phyloP scores from a whole-genome alignment of 2,329 filamentous ascomycete species.

The Cladophialophora bantiana region DNA sequence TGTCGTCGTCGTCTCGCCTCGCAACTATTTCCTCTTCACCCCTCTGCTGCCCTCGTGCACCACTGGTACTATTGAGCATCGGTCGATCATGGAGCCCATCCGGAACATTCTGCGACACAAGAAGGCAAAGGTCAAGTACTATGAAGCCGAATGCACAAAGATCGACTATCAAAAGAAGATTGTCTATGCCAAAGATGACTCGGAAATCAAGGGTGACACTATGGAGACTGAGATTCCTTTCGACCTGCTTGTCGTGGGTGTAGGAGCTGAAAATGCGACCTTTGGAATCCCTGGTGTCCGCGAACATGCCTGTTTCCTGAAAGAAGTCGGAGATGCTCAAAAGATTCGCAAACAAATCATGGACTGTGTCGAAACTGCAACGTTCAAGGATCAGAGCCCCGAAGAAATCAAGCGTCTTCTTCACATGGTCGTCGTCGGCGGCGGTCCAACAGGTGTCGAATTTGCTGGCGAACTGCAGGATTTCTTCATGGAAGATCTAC shows the following conservation, averaged over 20 bases:
- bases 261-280: slow-evolving; percentile 97
- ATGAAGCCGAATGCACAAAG: slow-evolving; percentile 94
- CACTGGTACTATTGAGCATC: slow-evolving; percentile 95
- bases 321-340: slow-evolving; percentile 97
- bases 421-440: slow-evolving; percentile 96
- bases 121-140: slow-evolving; percentile 91
- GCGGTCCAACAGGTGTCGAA: slow-evolving; percentile 95
- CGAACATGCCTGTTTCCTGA: slow-evolving; percentile 96
- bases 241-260: slow-evolving; percentile 97
- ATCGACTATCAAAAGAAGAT: slow-evolving; percentile 92
- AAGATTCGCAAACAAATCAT: slow-evolving; percentile 98
- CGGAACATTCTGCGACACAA: slow-evolving; percentile 95
- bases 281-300: slow-evolving; percentile 96
- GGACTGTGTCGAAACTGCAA: slow-evolving; percentile 98
- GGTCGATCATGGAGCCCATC: slow-evolving; percentile 99
- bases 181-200: slow-evolving; percentile 88
- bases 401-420: slow-evolving; percentile 92
- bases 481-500: slow-evolving; percentile 97
- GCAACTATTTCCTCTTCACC: slow-evolving; percentile 99
- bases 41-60: slow-evolving; percentile 96
- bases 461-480: slow-evolving; percentile 98
- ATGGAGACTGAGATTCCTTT: slow-evolving; percentile 89
- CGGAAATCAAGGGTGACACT: slow-evolving; percentile 84
- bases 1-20: slow-evolving; percentile 93
- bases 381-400: slow-evolving; percentile 91